Base-by-base conservation (phyloP, 805 yeast species). In the Lipomyces japonicus region DNA sequence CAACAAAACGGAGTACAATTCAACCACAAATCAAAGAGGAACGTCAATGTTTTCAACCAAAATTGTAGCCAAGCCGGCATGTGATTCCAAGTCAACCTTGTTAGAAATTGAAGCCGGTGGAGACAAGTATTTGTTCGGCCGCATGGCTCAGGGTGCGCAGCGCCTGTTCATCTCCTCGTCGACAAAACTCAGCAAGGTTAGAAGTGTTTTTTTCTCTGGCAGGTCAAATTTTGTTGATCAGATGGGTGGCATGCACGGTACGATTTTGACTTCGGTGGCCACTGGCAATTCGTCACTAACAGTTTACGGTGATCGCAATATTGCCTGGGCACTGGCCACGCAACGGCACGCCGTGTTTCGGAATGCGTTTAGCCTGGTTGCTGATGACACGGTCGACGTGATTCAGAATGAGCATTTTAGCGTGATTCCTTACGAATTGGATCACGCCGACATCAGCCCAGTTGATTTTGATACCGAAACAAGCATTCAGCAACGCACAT, bases 201-300 rank as follows among this genome's bases (percentile, higher is more conserved):
- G 77, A 42, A 78, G 80, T 32, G 70, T 91, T 3, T 90, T 86
- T 61, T 62, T 93, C 3, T 81, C 96, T 0, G 98, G 98, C 2
- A 71, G 71, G n/a, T 54, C 86, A 9, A 67, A 76, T 46, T 91
- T 96, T 96, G 25, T 42, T 4, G 65, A 75, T 4, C 75, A 82
- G n/a, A 69, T 88, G 2, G 87, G 95, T n/a, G 98, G 98, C 0
- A 67, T 91, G 4, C 97, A 97, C 0, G 98, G 98, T 0, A 69
- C 87, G 61, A 78, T 91, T 42, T 69, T 91, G 44, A 87, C 97
- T 0, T 73, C 85, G 12, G 81, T 86, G 49, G 96, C 88, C 59
- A 85, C 87, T 59, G 89, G 88, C 1, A 73, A 76, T 54, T 75
- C 76, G 42, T 72, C 72, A 4, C 64, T 86, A 34, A 74, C 74